Evolutionary conservation across 1,139 yeast genomes (phyloP), one percentile per base, ranked within the genome.

Genomic region (Hansenula sp.): DNA sequence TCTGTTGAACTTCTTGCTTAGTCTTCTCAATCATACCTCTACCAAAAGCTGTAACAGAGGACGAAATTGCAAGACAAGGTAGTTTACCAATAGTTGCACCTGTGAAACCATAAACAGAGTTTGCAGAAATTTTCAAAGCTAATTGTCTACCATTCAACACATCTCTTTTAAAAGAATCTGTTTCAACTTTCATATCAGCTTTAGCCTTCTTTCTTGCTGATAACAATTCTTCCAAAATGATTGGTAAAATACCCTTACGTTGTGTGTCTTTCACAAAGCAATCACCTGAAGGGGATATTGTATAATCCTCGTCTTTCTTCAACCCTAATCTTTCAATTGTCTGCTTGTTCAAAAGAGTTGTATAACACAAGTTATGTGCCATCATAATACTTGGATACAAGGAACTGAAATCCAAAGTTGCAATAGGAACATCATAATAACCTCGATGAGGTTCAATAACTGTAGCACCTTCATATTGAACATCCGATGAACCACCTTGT

Each of bases 351-450:
- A 93, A 66, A 36, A 93, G 68, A 0, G 99, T 91, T 0, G 99
- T 93, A 64, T 94, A 94, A 64, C 99, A 94, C 47, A 94, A 71
- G 63, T 94, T 94, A 63, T 94, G 99, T 0, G 99, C 99, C 98
- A 93, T 93, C 98, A 94, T 94, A 59, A 94, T 94, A 48, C 97
- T 88, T 7, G 99, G 99, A 65, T 94, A 94, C 74, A 94, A 76
- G 39, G 97, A 89, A 53, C 96, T 90, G 77, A 94, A 94, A 82
- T 94, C 99, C 54, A 94, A 73, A 0, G 99, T 94, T 2, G 99
- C 96, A 61, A 94, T 93, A 0, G 99, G 99, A 10, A 87, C 93
- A 65, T 90, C 96, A 58, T 94, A 94, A 65, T 90, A 94, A 0
- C 99, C 99, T 62, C 98, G 78, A 13, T 74, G 75, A 1, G 99